Conservation (phyloP, 306 rosid species). For the Sophora flavescens region DNA sequence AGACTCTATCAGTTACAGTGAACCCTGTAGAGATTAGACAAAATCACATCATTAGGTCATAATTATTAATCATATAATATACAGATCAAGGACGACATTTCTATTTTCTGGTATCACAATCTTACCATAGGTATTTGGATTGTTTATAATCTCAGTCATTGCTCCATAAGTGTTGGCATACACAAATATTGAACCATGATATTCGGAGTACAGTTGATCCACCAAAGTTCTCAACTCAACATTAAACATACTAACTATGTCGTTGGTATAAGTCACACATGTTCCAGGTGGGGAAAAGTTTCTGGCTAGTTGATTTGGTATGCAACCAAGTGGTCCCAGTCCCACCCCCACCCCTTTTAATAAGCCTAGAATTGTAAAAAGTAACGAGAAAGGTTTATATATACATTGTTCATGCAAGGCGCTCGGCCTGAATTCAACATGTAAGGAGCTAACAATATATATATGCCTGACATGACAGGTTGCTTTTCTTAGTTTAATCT, state of each 20-base stretch:
- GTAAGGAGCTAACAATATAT: no score
- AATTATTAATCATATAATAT: background rate
- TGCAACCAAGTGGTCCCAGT: constrained; percentile 57
- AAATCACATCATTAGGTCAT: no score
- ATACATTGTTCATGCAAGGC: no score
- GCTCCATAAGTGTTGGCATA: constrained; percentile 41
- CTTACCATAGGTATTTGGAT: constrained; percentile 49
- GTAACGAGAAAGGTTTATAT: no score
- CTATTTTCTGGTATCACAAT: background rate
- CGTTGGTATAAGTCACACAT: constrained; percentile 23
- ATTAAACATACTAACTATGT: constrained; percentile 43
- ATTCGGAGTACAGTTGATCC: constrained; percentile 39
- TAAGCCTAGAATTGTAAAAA: no score
- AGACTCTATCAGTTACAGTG: constrained; percentile 40
- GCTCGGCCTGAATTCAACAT: no score
- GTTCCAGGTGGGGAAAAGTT: constrained; percentile 23
- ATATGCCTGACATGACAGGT: no score
- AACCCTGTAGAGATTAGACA: constrained; percentile 47
- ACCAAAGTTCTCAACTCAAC: constrained; percentile 44
- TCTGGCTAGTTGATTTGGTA: constrained; percentile 48
- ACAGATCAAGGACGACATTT: background rate
- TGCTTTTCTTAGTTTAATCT: no score
- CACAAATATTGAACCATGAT: constrained; percentile 42
- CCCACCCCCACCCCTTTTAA: no score
- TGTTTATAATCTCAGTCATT: constrained; percentile 24